Conservation (phyloP, 2,329 filamentous ascomycete species). For the Colletotrichum siamense region DNA sequence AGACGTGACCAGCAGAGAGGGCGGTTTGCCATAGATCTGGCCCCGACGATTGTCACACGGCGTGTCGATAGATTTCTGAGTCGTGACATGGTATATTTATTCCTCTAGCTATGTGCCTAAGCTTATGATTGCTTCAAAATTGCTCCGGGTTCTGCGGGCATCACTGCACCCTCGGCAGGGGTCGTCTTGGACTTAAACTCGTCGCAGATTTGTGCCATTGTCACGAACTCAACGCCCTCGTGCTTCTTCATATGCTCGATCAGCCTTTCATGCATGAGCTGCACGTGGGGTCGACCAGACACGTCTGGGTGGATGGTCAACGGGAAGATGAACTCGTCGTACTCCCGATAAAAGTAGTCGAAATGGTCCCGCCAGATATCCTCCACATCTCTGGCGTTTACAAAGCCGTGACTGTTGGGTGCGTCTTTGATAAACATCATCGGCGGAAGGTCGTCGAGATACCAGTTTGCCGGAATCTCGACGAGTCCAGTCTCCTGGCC, state of each 20-base stretch:
- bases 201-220: conserved; percentile 74
- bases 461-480: conserved; percentile 71
- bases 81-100: not conserved
- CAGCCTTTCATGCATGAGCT: conserved; percentile 74
- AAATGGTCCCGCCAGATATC: conserved; percentile 72
- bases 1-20: not conserved
- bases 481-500: conserved; percentile 67
- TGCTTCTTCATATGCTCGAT: conserved; percentile 73
- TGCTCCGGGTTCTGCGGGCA: conserved; percentile 61
- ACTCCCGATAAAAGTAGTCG: conserved; percentile 77
- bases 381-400: conserved; percentile 64
- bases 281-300: conserved; percentile 72
- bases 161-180: conserved; percentile 61
- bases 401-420: conserved; percentile 68
- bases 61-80: not conserved
- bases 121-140: conserved; percentile 48
- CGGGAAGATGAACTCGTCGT: conserved; percentile 79
- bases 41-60: not conserved
- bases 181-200: conserved; percentile 73
- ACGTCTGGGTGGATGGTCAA: conserved; percentile 81
- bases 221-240: conserved; percentile 69
- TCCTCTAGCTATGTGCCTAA: not conserved
- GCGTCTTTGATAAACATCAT: conserved; percentile 77
- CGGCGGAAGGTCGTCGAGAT: conserved; percentile 68
- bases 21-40: not conserved